Base-by-base conservation (phyloP, 2,329 filamentous ascomycete genomes). In the Curvularia verruculosa region DNA sequence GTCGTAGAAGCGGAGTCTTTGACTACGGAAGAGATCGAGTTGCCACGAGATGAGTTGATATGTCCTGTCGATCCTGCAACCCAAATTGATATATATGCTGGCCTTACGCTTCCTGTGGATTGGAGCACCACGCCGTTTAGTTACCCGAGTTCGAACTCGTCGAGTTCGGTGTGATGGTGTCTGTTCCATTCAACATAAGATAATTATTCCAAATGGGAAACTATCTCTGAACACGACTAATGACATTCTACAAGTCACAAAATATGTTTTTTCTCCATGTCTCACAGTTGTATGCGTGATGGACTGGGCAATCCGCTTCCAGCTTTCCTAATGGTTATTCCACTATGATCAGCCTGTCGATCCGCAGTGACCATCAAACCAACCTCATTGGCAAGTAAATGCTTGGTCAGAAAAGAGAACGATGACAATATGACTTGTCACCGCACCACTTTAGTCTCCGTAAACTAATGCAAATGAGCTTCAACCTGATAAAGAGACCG, bases 31-130 rank as follows among this genome's bases (percentile, higher is more conserved):
- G 67, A 68, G 46, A 66, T 68, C 24, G 70, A 74, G n/a, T 48
- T 72, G 21, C 67, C 63, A 13, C 63, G 66, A 6, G 70, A 75
- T 41, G 72, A 74, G 10, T 6, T 73, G 26, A 64, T 69, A 24
- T 73, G 62, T 63, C 69, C 70, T 10, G 52, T 75, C 7, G 48
- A 71, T 59, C 66, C 71, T 7, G 64, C 65, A 1, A 60, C 66
- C n/a, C 56, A 68, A 26, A 68, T 74, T 31, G 70, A 75, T 39
- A 75, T 75, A 29, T 75, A 69, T 34, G 68, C 66, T 21, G 72
- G 70, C 18, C 58, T 75, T 26, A 66, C 61, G 10, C 8, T 52
- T 71, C 29, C 71, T 68, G 12, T 49, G 59, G 40, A 62, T 47
- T 73, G 67, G 66, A 60, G 63, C 26, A 50, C 63, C 4, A 47